Base-by-base conservation (phyloP, 2,329 filamentous ascomycete species). In the Phialemonium atrogriseum region DNA sequence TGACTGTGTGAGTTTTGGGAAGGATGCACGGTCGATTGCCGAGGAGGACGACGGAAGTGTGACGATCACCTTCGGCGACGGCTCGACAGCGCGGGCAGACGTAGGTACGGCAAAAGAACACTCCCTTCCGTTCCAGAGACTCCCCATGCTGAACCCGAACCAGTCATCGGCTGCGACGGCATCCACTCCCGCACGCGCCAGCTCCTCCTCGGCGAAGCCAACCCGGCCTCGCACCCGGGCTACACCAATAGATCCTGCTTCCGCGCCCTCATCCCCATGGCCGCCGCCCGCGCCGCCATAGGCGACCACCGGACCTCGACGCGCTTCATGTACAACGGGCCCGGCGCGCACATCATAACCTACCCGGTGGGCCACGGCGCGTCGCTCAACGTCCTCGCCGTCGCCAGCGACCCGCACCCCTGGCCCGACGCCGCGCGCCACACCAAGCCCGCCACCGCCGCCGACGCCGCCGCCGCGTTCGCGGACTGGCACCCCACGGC, bases 181-280 rank as follows among this genome's bases (percentile, higher is more conserved):
- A 76, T 82, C 44, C 75, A 72, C 45, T 75, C 70, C 2, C 56
- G 59, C 7, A 61, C 71, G 5, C 59, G 77, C 8, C 48, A 65
- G 16, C 49, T 71, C 10, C 48, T 81, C 5, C 52, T 78, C 3
- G 22, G 33, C 16, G 25, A 13, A 14, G 11, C 16, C 18, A 17
- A 31, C 19, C 45, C 60, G 10, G 16, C 36, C 2, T 35, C 35
- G 5, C 23, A 32, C 16, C 59, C 73, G 0, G 46, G 55, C 2
- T 81, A 76, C 46, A 68, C 66, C 1, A 57, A 65, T 10, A 75
- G 77, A 36, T 73, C 71, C 50, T 77, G 72, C 17, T 83, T 76
- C 50, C 63, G 78, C 7, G 69, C 71, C 0, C 49, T 83, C 3
- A 59, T 80, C 2, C 70, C 75, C 0, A 81, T 81, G 65, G 50